Conservation (phyloP, 2,329 filamentous ascomycete genomes). For the Cladosporium velox region DNA sequence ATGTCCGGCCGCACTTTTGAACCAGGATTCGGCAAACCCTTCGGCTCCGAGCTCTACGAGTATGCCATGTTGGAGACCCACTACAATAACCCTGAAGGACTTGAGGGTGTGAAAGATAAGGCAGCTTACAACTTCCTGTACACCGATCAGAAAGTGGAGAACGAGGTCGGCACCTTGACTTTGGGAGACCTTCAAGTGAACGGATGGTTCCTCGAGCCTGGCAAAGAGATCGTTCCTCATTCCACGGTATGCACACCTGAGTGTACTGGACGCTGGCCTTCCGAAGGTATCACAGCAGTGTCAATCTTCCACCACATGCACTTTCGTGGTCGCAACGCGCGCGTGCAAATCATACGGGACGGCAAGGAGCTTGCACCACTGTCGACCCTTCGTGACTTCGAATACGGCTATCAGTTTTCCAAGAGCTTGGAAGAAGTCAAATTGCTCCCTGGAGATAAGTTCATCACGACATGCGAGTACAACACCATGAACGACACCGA, state of each 20-base stretch:
- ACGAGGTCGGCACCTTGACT: constrained; percentile 26
- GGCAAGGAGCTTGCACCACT: constrained; percentile 25
- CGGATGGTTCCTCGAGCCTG: constrained; percentile 26
- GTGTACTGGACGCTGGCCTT: constrained; percentile 25
- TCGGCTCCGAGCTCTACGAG: constrained; percentile 24
- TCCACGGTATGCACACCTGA: constrained; percentile 27
- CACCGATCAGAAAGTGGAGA: constrained; percentile 24
- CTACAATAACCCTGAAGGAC: constrained; percentile 25
- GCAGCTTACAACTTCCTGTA: constrained; percentile 24
- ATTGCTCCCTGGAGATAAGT: constrained; percentile 26
- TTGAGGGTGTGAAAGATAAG: constrained; percentile 24
- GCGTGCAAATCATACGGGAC: constrained; percentile 26
- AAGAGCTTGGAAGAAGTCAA: constrained; percentile 24
- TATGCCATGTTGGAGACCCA: constrained; percentile 28
- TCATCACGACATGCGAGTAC: constrained; percentile 28
- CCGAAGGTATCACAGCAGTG: constrained; percentile 26
- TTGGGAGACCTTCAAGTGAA: constrained; percentile 24
- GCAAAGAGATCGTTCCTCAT: constrained; percentile 22
- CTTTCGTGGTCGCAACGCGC: constrained; percentile 24
- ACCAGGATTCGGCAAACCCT: constrained; percentile 26
- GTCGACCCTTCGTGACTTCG: constrained; percentile 25
- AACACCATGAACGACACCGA: constrained; percentile 25
- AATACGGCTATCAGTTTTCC: constrained; percentile 28
- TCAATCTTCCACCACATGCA: constrained; percentile 29
- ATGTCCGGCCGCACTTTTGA: constrained; percentile 28